Evolutionary conservation across 495 filamentous ascomycete genomes (phyloP).

Genomic region (Annulohypoxylon maeteangense): DNA sequence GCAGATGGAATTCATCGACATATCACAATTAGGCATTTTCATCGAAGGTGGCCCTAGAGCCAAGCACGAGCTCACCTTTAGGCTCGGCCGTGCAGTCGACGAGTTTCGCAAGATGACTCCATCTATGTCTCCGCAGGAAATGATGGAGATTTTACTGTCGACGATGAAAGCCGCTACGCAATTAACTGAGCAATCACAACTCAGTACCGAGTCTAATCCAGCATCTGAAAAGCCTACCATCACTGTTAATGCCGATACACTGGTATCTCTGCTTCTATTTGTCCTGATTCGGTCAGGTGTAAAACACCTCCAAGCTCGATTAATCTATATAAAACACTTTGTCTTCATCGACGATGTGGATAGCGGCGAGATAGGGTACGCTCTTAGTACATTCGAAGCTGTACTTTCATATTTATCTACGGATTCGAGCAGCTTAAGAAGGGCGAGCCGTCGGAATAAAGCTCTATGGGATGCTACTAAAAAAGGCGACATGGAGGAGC

Average conservation of each 20-base stretch:
- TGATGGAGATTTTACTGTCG: constrained; percentile 88
- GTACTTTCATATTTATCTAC: constrained; percentile 90
- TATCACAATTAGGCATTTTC: constrained; percentile 90
- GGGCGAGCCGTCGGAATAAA: constrained; percentile 85
- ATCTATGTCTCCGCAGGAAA: constrained; percentile 90
- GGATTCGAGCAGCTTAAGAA: constrained; percentile 82
- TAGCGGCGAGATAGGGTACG: constrained; percentile 95
- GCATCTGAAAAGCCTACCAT: constrained; percentile 63
- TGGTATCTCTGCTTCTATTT: constrained; percentile 90
- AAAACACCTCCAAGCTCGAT: constrained; percentile 84
- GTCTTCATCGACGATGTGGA: constrained; percentile 98
- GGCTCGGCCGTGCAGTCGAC: constrained; percentile 81
- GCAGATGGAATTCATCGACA: constrained; percentile 92
- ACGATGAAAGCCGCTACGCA: constrained; percentile 86
- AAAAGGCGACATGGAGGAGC: constrained; percentile 75
- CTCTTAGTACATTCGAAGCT: constrained; percentile 94
- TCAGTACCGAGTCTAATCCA: constrained; percentile 13
- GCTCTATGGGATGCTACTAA: constrained; percentile 88
- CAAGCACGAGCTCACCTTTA: constrained; percentile 76
- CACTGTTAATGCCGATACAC: constrained; percentile 93
- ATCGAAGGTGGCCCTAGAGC: constrained; percentile 76
- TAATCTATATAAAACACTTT: constrained; percentile 94
- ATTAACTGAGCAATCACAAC: constrained; percentile 54
- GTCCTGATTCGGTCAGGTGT: constrained; percentile 94
- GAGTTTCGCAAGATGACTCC: constrained; percentile 88